These are phyloP conservation scores for Arabis alpina DNA, from an alignment of 345 rosid genomes.

Conservation along the genomic window DNA sequence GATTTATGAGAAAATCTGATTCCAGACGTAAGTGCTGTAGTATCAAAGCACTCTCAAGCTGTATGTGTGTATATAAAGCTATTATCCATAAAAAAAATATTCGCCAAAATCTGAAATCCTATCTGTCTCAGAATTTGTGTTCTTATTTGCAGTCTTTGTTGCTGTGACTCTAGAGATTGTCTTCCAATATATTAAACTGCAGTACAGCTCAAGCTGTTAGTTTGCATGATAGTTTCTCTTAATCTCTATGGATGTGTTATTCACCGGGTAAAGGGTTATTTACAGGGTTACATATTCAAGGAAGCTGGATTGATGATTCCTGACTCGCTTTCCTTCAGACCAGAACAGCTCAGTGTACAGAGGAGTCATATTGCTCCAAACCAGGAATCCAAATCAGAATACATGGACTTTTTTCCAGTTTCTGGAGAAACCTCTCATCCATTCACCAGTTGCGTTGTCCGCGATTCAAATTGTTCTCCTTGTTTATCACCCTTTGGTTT, in stretches of 20 bases:
- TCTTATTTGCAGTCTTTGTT: conserved; percentile 13
- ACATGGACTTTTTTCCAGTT: conserved; percentile 39
- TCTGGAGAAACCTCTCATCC: conserved; percentile 42
- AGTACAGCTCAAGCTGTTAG: conserved; percentile 13
- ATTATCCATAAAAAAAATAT: conserved; percentile 10
- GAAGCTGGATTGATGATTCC: conserved; percentile 48
- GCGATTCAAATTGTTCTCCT: conserved; percentile 45
- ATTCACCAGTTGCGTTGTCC: conserved; percentile 35
- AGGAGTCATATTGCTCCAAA: conserved; percentile 43
- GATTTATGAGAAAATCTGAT: conserved; percentile 4
- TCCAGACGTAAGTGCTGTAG: conserved; percentile 25
- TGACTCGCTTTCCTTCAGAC: conserved; percentile 39
- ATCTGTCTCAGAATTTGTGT: conserved; percentile 6
- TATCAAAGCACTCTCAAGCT: conserved; percentile 19
- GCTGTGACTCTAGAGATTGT: conserved; percentile 11
- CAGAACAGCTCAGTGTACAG: conserved; percentile 39
- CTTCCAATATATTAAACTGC: conserved; percentile 15
- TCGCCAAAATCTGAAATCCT: conserved; percentile 15
- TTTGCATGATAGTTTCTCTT: conserved; percentile 8
- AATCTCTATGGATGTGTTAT: conserved; percentile 16
- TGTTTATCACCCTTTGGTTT: conserved; percentile 38
- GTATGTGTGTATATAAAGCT: conserved; percentile 18
- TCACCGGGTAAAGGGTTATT: conserved; percentile 28
- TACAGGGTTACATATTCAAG: conserved; percentile 46
- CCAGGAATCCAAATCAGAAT: conserved; percentile 38